These are phyloP conservation scores for Nematodospora anomalae DNA, from an alignment of 1,139 yeast species.

Conservation along the genomic window DNA sequence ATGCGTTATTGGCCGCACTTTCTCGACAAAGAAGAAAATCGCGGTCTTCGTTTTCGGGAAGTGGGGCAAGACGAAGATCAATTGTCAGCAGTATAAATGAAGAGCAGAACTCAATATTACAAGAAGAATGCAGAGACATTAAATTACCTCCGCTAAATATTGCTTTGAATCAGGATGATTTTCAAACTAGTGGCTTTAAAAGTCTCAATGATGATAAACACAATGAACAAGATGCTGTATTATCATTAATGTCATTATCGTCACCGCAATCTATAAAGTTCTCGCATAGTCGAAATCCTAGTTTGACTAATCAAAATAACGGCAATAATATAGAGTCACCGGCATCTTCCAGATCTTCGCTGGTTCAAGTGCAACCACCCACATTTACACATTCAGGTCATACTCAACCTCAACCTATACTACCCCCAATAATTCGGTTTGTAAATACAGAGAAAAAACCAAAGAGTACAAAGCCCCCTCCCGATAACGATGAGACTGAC, in stretches of 20 bases:
- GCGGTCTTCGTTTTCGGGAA: constrained; percentile 17
- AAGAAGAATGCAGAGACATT: constrained; percentile 8
- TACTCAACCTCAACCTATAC: constrained; percentile 16
- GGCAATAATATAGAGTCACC: constrained; percentile 15
- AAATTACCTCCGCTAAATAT: constrained; percentile 37
- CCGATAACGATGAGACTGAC: constrained; percentile 37
- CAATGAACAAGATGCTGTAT: constrained; percentile 47
- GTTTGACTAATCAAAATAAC: constrained; percentile 20
- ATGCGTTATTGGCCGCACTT: constrained; percentile 44
- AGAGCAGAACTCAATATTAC: background rate
- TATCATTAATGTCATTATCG: constrained; percentile 46
- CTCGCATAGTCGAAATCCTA: constrained; percentile 33
- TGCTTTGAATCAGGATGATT: constrained; percentile 18
- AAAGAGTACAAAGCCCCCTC: constrained; percentile 5
- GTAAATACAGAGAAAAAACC: constrained; percentile 14
- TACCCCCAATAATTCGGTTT: constrained; percentile 40
- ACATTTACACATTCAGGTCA: constrained; percentile 7
- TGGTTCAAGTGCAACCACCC: constrained; percentile 22
- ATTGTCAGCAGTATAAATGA: constrained; percentile 1
- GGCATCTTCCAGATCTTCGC: constrained; percentile 23
- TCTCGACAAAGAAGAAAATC: constrained; percentile 28
- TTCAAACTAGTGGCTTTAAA: constrained; percentile 10
- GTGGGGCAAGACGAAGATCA: constrained; percentile 10
- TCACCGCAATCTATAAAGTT: constrained; percentile 42
- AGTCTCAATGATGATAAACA: constrained; percentile 12